These are phyloP conservation scores for Myriosclerotinia duriaeana DNA, from an alignment of 2,329 filamentous ascomycete species.

Conservation along the genomic window DNA sequence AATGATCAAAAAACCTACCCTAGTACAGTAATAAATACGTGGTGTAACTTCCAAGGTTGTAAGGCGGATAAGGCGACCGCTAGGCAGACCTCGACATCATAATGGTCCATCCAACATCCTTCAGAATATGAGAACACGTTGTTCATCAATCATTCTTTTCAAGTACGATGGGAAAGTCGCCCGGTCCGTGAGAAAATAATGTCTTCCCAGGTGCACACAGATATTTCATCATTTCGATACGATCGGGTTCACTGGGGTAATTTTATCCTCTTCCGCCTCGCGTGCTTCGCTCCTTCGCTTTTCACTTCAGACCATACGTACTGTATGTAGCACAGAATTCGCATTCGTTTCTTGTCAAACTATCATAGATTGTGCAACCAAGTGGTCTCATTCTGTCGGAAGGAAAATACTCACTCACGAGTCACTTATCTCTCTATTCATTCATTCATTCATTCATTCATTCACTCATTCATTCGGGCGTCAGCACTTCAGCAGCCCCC, in stretches of 20 bases:
- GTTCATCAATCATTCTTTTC: background rate
- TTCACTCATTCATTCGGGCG: background rate
- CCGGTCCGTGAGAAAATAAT: background rate
- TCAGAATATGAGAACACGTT: background rate
- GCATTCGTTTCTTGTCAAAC: slow-evolving; percentile 3
- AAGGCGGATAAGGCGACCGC: slow-evolving; percentile 31
- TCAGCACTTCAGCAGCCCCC: background rate
- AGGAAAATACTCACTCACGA: too few relatives aligned
- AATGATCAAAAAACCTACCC: background rate
- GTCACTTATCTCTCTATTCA: too few relatives aligned
- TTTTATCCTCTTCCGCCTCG: background rate
- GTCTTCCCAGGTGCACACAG: background rate
- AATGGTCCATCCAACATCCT: background rate
- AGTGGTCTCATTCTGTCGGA: too few relatives aligned
- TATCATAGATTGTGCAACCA: too few relatives aligned
- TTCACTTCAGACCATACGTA: background rate
- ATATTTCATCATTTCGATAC: background rate
- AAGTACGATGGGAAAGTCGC: background rate
- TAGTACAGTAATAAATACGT: background rate
- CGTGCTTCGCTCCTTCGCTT: background rate
- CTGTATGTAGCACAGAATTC: background rate
- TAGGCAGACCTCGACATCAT: slow-evolving; percentile 28
- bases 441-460: background rate
- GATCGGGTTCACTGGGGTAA: background rate
- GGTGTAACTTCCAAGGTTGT: too few relatives aligned